These are phyloP conservation scores for Aureobasidium sp. DNA, from an alignment of 2,329 filamentous ascomycete genomes.

Conservation along the genomic window DNA sequence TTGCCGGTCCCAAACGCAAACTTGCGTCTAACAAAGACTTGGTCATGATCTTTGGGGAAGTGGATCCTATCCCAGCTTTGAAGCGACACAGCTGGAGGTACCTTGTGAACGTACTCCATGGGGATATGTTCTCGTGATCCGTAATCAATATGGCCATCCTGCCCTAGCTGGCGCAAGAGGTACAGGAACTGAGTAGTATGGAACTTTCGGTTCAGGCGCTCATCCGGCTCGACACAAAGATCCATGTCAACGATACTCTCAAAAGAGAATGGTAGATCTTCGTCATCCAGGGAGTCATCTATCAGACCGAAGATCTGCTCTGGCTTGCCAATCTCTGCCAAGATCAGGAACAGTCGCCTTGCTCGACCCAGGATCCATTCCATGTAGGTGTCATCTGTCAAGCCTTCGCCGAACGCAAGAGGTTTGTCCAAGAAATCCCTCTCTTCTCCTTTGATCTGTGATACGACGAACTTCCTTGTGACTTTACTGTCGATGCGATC, in stretches of 20 bases:
- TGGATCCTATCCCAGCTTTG: constrained; percentile 53
- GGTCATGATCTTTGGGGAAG: constrained; percentile 53
- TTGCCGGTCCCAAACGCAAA: constrained; percentile 24
- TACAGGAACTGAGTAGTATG: constrained; percentile 64
- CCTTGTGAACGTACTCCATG: constrained; percentile 56
- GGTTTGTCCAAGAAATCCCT: constrained; percentile 53
- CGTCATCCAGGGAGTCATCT: constrained; percentile 69
- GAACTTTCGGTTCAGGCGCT: constrained; percentile 59
- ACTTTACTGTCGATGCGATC: constrained; percentile 61
- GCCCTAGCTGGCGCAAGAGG: constrained; percentile 54
- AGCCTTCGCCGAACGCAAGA: constrained; percentile 57
- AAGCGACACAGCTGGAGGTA: constrained; percentile 40
- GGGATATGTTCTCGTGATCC: constrained; percentile 61
- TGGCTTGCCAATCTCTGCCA: constrained; percentile 60
- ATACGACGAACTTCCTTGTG: constrained; percentile 58
- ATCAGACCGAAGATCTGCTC: constrained; percentile 69
- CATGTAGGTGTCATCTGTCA: constrained; percentile 60
- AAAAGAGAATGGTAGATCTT: constrained; percentile 60
- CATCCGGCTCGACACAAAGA: constrained; percentile 51
- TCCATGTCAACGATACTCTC: constrained; percentile 58
- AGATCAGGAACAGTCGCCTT: constrained; percentile 61
- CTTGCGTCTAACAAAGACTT: constrained; percentile 35
- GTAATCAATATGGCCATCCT: constrained; percentile 56
- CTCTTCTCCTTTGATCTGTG: constrained; percentile 56
- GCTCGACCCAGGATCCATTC: constrained; percentile 67